These are phyloP conservation scores for Acanthamoeba culbertsoni DNA, from an alignment of 208 protist species.

Conservation along the genomic window DNA sequence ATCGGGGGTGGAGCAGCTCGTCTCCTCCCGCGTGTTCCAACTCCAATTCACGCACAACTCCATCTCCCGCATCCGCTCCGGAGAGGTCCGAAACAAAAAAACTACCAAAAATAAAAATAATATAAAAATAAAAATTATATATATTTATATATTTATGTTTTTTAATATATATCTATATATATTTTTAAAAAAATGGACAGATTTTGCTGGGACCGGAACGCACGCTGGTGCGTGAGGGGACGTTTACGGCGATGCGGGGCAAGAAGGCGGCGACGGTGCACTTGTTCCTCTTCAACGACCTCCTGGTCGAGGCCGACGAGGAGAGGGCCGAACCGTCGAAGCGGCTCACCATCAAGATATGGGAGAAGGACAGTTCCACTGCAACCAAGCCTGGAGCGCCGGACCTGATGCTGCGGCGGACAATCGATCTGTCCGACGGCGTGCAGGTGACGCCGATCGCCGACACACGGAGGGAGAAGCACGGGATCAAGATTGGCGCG, in stretches of 20 bases:
- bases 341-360: slow-evolving; percentile 13
- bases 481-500: background rate
- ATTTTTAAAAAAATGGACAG: background rate
- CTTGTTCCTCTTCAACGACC: slow-evolving; percentile 8
- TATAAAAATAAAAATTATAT: background rate
- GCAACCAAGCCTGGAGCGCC: background rate
- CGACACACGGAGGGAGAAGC: background rate
- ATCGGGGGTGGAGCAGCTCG: background rate
- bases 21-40: background rate
- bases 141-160: background rate
- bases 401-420: background rate
- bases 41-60: slow-evolving; percentile 5
- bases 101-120: background rate
- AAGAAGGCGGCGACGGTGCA: background rate
- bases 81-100: background rate
- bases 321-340: background rate
- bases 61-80: background rate
- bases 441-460: background rate
- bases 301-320: slow-evolving; percentile 5
- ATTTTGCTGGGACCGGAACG: background rate
- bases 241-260: background rate
- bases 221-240: background rate
- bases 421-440: background rate
- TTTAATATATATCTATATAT: background rate
- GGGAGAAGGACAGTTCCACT: background rate